Evolutionary conservation across 192 early-diverging fungal species (phyloP), one percentile per base, ranked within the genome.

Genomic region (Thamnidium elegans): DNA sequence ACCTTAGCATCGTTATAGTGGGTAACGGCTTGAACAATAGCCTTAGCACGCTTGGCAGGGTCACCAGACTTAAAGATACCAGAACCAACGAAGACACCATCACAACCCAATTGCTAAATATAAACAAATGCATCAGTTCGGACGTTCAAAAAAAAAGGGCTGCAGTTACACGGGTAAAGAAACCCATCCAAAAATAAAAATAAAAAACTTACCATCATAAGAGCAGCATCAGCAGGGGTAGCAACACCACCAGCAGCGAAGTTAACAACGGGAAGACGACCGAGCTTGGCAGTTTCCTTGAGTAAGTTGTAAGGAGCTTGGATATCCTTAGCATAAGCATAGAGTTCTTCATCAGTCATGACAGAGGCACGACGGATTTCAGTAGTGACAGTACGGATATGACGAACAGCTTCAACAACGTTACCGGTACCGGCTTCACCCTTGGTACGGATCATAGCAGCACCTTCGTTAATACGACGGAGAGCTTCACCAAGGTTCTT

Each of bases 401-500:
- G 95, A 69, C 92, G 88, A 71, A 99, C 97, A 52, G 97, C 97
- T 79, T 99, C 90, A 55, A 99, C 91, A 53, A 99, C 94, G 69
- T 99, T 91, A 62, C 97, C 97, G 23, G 97, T 99, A 60, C 97
- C 97, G 36, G 95, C 94, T 77, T 97, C 95, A 70, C 95, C 97
- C 86, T 97, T 98, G 62, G 95, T 98, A 69, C 95, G 88, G 80
- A 99, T 96, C 89, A 97, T 94, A 59, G 95, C 89, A 50, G 97
- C 97, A 72, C 97, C 97, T 78, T 99, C 97, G 68, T 86, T 84
- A 77, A 99, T 94, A 58, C 97, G 87, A 46, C 97, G 86, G 71
- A 99, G 84, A 53, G 97, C 97, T 77, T 99, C 95, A 66, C 97
- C 95, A 46, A 99, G 81, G 84, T 99, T 98, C 78, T 91, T 91